Evolutionary conservation across 1,284 basidiomycete species (phyloP), one percentile per base, ranked within the genome.

Genomic region (Sporisorium reilianum): DNA sequence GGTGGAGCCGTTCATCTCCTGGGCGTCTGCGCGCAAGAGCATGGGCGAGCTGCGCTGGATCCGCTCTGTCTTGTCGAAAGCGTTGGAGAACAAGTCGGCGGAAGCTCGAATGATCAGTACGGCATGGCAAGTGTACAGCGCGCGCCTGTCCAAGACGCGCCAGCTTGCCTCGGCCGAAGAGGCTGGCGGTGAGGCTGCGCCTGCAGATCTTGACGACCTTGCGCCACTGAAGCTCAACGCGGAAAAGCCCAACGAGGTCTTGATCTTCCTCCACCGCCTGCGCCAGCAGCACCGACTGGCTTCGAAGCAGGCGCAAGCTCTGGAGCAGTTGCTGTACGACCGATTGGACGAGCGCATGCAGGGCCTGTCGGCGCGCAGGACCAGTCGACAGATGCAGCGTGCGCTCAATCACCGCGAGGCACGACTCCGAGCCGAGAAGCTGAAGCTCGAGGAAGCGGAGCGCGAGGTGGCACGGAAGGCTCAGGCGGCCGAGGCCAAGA

Each of bases 1-100:
- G 55, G n/a, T 82, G 8, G 64, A 69, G 44, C 76, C 80, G 3
- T 49, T 80, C 14, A 57, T 78, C 28, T 64, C 69, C 18, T 44
- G 65, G 7, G 72, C 73, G 0, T 70, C 68, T 16, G 28, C 38
- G 20, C 59, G 55, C 40, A 64, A 51, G 50, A 65, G 28, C 14
- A 25, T 58, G 0, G 57, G 58, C 18, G 62, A 70, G 11, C 53
- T 77, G 46, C 73, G 75, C 30, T 73, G 60, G 64, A 28, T 70
- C 20, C 63, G 70, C 5, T 49, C 46, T 0, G 16, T 46, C n/a
- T 34, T 76, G 23, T 56, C 65, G 7, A 60, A 55, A 23, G 68
- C 73, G 20, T 50, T 78, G 34, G 54, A 67, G 49, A 65, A 55
- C 62, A 68, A 76, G 52, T 41, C 59, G 8, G 63, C 64, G 23